phyloP scores from a whole-genome alignment of 1,139 yeast species.

The Candida pseudoviswanathii region DNA sequence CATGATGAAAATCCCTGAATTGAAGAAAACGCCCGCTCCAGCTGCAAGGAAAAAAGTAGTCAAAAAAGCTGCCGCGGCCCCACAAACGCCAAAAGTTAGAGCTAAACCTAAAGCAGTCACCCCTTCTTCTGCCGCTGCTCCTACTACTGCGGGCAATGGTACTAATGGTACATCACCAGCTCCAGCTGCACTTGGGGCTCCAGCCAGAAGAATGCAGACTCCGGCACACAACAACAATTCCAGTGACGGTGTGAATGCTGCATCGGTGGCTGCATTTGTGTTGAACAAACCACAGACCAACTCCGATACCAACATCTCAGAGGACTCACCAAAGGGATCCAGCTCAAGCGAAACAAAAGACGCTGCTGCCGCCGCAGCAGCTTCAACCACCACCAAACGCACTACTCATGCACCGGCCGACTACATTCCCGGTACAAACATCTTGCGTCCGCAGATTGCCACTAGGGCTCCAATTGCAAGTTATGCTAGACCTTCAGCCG shows the following conservation, averaged over 20 bases:
- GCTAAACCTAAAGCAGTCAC: slow-evolving; percentile 11
- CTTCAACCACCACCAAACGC: too few species aligned
- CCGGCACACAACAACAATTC: neutral
- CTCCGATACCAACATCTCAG: slow-evolving; percentile 16
- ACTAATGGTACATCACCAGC: slow-evolving; percentile 4
- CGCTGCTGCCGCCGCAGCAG: too few species aligned
- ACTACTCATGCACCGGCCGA: slow-evolving; percentile 23
- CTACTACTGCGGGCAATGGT: slow-evolving; percentile 3
- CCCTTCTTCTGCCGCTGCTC: too few species aligned
- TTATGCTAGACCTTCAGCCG: slow-evolving; percentile 8
- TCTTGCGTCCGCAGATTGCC: slow-evolving; percentile 54
- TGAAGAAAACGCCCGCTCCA: slow-evolving; percentile 29
- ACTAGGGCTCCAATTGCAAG: slow-evolving; percentile 34
- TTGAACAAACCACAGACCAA: slow-evolving; percentile 30
- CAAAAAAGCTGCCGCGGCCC: slow-evolving; percentile 12
- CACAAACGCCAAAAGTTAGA: slow-evolving; percentile 9
- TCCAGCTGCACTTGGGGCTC: too few species aligned
- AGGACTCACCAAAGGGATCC: slow-evolving; percentile 16
- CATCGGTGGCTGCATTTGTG: slow-evolving; percentile 50
- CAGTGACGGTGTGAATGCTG: slow-evolving; percentile 33
- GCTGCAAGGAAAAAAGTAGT: slow-evolving; percentile 17
- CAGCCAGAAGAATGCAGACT: neutral
- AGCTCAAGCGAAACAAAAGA: slow-evolving; percentile 12
- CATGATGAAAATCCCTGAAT: slow-evolving; percentile 57
- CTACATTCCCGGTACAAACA: slow-evolving; percentile 60